These are phyloP conservation scores for Hymenoscyphus salicellus DNA, from an alignment of 2,329 filamentous ascomycete species.

Conservation along the genomic window DNA sequence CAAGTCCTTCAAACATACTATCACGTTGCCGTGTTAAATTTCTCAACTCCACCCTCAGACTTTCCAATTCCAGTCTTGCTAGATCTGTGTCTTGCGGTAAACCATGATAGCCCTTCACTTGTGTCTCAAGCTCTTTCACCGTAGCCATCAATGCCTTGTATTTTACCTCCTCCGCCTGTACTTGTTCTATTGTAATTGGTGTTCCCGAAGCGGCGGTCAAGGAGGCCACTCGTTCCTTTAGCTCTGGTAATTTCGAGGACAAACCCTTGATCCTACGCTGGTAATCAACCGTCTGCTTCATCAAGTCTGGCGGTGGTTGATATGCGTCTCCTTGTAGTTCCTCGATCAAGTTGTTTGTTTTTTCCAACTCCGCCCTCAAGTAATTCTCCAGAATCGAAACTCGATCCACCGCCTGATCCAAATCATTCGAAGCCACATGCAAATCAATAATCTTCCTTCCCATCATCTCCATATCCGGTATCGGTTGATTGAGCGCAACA, in stretches of 20 bases:
- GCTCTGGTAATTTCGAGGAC: conserved; percentile 64
- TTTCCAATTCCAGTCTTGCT: conserved; percentile 68
- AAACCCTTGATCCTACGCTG: conserved; percentile 68
- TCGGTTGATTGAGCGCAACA: conserved; percentile 42
- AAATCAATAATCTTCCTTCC: conserved; percentile 54
- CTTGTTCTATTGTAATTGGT: conserved; percentile 51
- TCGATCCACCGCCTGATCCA: conserved; percentile 55
- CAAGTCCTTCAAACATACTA: conserved; percentile 69
- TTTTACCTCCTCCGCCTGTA: conserved; percentile 56
- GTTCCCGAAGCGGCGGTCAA: conserved; percentile 29
- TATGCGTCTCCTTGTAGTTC: conserved; percentile 48
- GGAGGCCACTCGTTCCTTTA: conserved; percentile 52
- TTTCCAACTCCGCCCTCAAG: conserved; percentile 49
- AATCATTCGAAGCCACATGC: conserved; percentile 49
- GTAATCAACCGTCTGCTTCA: conserved; percentile 70
- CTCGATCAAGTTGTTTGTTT: conserved; percentile 41
- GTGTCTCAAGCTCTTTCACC: conserved; percentile 59
- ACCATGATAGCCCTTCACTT: conserved; percentile 65
- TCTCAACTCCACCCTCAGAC: conserved; percentile 61
- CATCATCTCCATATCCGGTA: conserved; percentile 46
- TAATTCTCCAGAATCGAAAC: conserved; percentile 56
- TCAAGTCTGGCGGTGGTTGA: conserved; percentile 55
- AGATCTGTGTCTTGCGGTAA: conserved; percentile 68
- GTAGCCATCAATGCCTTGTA: conserved; percentile 55
- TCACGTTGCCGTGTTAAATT: conserved; percentile 63